A percentile compares a stretch with the other conserved stretches of the same genome.
phyloP scores from a whole-genome alignment of 2,329 filamentous ascomycete genomes.

The Fusarium nanum region DNA sequence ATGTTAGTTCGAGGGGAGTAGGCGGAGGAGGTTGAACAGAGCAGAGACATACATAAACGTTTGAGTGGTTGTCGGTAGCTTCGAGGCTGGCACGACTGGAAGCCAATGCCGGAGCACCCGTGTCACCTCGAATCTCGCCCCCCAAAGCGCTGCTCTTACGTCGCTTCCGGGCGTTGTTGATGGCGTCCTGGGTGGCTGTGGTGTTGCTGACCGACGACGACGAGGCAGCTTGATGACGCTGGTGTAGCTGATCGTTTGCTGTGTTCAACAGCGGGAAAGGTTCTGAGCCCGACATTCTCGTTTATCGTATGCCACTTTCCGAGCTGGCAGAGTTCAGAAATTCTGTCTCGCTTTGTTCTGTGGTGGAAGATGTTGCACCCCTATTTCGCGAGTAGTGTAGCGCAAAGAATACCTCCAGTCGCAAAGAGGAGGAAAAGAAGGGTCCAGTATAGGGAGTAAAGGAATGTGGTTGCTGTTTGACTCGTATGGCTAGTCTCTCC shows the following conservation, averaged over 20 bases:
- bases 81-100: slow-evolving; percentile 62
- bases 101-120: slow-evolving; percentile 65
- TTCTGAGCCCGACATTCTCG: slow-evolving; percentile 60
- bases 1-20: slow-evolving; percentile 20
- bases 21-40: neutral
- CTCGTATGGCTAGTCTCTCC: neutral
- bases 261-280: slow-evolving; percentile 67
- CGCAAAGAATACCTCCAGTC: neutral
- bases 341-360: slow-evolving; percentile 1
- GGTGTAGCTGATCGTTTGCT: slow-evolving; percentile 61
- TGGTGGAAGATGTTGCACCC: slow-evolving; percentile 23
- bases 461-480: slow-evolving; percentile 5
- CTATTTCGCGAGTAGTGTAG: slow-evolving; percentile 22
- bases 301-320: neutral
- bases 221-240: slow-evolving; percentile 46
- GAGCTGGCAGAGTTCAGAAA: neutral
- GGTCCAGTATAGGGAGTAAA: slow-evolving; percentile 8
- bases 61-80: slow-evolving; percentile 36
- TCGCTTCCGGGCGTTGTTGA: slow-evolving; percentile 58
- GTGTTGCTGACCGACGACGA: slow-evolving; percentile 29
- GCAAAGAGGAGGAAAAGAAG: neutral
- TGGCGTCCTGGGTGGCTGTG: slow-evolving; percentile 46
- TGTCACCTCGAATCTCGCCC: slow-evolving; percentile 66
- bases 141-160: slow-evolving; percentile 68
- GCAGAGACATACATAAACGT: slow-evolving; percentile 29